These are phyloP conservation scores for Penicillium odoratum DNA, from an alignment of 495 filamentous ascomycete species.

Conservation along the genomic window DNA sequence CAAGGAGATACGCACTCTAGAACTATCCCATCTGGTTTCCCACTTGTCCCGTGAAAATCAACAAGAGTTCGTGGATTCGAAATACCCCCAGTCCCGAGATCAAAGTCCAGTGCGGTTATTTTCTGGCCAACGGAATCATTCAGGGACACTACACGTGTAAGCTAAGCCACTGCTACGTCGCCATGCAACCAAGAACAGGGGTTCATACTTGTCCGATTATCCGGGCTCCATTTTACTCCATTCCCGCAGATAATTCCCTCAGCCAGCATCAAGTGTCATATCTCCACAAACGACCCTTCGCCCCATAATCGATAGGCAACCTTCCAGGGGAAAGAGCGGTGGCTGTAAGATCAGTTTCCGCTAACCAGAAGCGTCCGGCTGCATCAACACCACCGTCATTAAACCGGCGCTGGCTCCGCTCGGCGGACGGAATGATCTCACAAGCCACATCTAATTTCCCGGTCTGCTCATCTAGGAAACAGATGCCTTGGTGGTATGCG, in stretches of 20 bases:
- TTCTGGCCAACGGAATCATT: constrained; percentile 30
- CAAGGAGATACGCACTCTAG: constrained; percentile 18
- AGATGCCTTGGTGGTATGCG: constrained; percentile 30
- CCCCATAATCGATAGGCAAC: constrained; percentile 20
- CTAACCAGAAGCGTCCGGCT: constrained; percentile 27
- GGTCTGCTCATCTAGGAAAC: constrained; percentile 25
- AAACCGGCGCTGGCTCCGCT: constrained; percentile 23
- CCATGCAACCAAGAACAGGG: background rate
- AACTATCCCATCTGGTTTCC: constrained; percentile 32
- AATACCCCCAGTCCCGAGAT: constrained; percentile 24
- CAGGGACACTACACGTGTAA: constrained; percentile 23
- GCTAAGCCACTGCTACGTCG: background rate
- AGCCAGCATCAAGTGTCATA: constrained; percentile 32
- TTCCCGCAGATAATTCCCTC: constrained; percentile 32
- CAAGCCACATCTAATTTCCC: constrained; percentile 24
- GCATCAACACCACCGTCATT: constrained; percentile 31
- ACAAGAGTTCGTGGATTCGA: constrained; percentile 25
- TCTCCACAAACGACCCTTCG: constrained; percentile 29
- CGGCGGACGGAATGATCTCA: constrained; percentile 26
- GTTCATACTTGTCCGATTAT: constrained; percentile 28
- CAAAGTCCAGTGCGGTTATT: constrained; percentile 29
- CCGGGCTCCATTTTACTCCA: constrained; percentile 35
- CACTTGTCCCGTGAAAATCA: constrained; percentile 19
- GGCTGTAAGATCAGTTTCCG: constrained; percentile 25
- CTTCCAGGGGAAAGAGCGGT: constrained; percentile 12